These are phyloP conservation scores for Bacterosira constricta DNA, from an alignment of 108 stramenopile species.

Conservation along the genomic window DNA sequence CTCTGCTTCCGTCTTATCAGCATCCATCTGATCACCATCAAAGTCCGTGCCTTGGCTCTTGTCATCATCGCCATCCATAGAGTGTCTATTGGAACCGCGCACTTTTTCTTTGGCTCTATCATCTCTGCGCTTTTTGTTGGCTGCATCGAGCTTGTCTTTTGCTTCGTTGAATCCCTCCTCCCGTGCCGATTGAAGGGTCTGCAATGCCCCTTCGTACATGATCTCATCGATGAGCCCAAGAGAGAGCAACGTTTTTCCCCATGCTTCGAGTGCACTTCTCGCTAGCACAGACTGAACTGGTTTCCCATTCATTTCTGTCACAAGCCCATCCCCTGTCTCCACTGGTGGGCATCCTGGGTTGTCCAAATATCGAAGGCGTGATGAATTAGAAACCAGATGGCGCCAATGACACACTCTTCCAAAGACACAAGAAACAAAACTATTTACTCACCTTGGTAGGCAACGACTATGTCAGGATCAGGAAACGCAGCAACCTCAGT, in stretches of 20 bases:
- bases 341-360: slow-evolving; percentile 41
- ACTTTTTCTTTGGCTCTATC: slow-evolving; percentile 35
- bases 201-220: slow-evolving; percentile 60
- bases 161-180: slow-evolving; percentile 50
- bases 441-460: slow-evolving; percentile 67
- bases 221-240: slow-evolving; percentile 83
- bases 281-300: slow-evolving; percentile 68
- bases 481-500: slow-evolving; percentile 67
- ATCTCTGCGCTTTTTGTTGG: slow-evolving; percentile 40
- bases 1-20: slow-evolving; percentile 8
- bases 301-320: slow-evolving; percentile 68
- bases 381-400: background rate
- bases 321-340: slow-evolving; percentile 43
- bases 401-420: background rate
- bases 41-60: slow-evolving; percentile 15
- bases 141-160: slow-evolving; percentile 42
- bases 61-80: slow-evolving; percentile 10
- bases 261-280: slow-evolving; percentile 72
- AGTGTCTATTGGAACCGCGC: background rate
- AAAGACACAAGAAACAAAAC: background rate
- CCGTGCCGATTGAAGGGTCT: slow-evolving; percentile 41
- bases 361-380: background rate
- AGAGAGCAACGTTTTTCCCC: slow-evolving; percentile 71
- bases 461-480: slow-evolving; percentile 74
- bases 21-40: slow-evolving; percentile 21